Evolutionary conservation across 352 stramenopile species (phyloP), one percentile per base, ranked within the genome.

Genomic region (Phytophthora capsici): DNA sequence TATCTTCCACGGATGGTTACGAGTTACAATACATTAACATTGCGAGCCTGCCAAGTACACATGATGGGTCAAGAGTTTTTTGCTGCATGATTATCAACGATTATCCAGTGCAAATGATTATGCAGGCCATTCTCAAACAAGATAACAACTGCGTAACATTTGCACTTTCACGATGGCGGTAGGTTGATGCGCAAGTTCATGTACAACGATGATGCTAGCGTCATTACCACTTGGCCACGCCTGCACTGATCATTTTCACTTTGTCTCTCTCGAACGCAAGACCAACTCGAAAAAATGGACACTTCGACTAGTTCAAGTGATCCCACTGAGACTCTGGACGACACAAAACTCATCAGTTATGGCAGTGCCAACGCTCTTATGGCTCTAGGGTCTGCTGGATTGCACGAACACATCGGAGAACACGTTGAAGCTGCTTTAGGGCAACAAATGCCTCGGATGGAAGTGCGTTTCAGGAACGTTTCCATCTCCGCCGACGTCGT

Each of bases 401-500:
- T 80, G 17, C 66, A 79, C 6, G 41, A 68, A n/a, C 52, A 62
- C 34, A 7, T 80, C 0, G 44, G 68, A 10, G 28, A 23, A 12
- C 13, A 37, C 3, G 19, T 76, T 8, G 37, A 70, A 17, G 9
- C 53, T 8, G 51, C 72, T 14, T 46, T 71, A 12, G 64, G 60
- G 2, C 50, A 69, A 14, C 19, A 38, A 41, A 41, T 82, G 28
- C 67, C 64, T 4, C 50, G 66, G 37, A 63, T 80, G 37, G 73
- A 82, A 19, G 65, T 82, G 36, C 71, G 71, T 2, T 70, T 76
- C 48, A 47, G 53, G 12, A 60, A 80, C 43, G 36, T 80, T 7
- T 66, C 71, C 19, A 53, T 78, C 25, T 63, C 58, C 2, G 74
- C 67, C 2, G 65, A 77, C 2, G 57, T 75, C 38, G 34, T 63